Conservation (phyloP, 352 stramenopile genomes). For the Nothophytophthora sp. region DNA sequence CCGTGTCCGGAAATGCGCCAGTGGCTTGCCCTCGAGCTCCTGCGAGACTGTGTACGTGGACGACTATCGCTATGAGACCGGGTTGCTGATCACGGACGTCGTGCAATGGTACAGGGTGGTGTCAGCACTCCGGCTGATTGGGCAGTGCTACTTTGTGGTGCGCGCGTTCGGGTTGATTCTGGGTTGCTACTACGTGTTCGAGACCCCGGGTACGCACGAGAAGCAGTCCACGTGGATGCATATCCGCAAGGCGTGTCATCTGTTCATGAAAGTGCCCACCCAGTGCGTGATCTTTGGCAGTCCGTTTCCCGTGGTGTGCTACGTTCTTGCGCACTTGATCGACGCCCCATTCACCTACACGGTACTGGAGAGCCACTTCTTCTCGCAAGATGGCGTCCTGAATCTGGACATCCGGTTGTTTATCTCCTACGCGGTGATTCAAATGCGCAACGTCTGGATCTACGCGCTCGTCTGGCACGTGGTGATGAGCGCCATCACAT, state of each 20-base stretch:
- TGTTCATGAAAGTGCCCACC: constrained; percentile 45
- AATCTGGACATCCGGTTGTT: constrained; percentile 25
- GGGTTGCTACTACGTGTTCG: constrained; percentile 32
- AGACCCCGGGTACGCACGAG: constrained; percentile 1
- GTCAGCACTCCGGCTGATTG: constrained; percentile 20
- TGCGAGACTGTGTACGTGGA: constrained; percentile 43
- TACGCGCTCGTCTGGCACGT: constrained; percentile 34
- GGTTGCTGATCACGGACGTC: constrained; percentile 19
- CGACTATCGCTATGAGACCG: constrained; percentile 47
- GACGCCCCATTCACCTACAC: constrained; percentile 44
- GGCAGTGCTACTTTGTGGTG: constrained; percentile 41
- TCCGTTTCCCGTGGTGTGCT: constrained; percentile 42
- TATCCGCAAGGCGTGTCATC: constrained; percentile 8
- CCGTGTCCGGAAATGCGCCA: constrained; percentile 17
- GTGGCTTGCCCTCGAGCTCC: constrained; percentile 3
- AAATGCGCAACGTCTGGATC: constrained; percentile 55
- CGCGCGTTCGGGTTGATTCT: constrained; percentile 26
- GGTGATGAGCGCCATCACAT: constrained; percentile 12
- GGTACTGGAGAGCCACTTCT: constrained; percentile 31
- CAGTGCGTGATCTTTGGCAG: constrained; percentile 60
- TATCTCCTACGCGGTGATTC: constrained; percentile 29
- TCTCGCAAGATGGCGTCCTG: constrained; percentile 23
- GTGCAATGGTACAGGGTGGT: constrained; percentile 34
- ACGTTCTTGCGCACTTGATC: constrained; percentile 44
- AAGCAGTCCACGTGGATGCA: background rate